Evolutionary conservation across 768 basidiomycete species (phyloP), one percentile per base, ranked within the genome.

Genomic region (Boletellus ananiceps): DNA sequence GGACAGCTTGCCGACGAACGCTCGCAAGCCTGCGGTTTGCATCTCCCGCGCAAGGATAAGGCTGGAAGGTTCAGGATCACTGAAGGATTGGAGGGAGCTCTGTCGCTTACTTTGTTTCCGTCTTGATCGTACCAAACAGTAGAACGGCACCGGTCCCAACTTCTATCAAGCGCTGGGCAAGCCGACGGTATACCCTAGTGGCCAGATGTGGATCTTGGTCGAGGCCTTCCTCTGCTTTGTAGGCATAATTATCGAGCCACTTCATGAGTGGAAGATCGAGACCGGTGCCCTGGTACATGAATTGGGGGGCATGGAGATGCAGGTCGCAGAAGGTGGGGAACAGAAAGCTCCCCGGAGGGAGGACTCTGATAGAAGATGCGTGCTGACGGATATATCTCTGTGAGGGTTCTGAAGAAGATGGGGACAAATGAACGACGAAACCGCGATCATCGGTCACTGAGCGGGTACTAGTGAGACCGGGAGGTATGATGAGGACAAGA

Each of bases 241-340:
- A 91, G 0, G 90, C 86, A 54, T 93, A 93, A 27, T 76, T 74
- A 34, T 89, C 75, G 8, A 93, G 76, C 91, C 91, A 92, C 56
- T 89, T 67, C 83, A 92, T 84, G 33, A 93, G 68, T 4, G 90
- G 87, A 2, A 91, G 75, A 63, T 94, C 87, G 4, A 93, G 74
- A 0, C 92, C 91, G 1, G 82, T 90, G 3, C 93, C 93, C 48
- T 90, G 85, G 51, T 92, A 93, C 31, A 93, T 73, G 62, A 87
- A 93, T 62, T 94, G 93, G 1, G 92, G 88, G 0, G 91, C 90
- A 62, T 94, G 92, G 0, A 93, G 74, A 61, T 93, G 91, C 5
- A 90, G 73, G 64, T 93, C 91, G 49, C 79, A 82, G 65, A 92
- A 93, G 0, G 83, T 80, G 2, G 91, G 88, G n/a, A 87, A 54